Base-by-base conservation (phyloP, 2,329 filamentous ascomycete species). In the Coniochaeta pulveracea region DNA sequence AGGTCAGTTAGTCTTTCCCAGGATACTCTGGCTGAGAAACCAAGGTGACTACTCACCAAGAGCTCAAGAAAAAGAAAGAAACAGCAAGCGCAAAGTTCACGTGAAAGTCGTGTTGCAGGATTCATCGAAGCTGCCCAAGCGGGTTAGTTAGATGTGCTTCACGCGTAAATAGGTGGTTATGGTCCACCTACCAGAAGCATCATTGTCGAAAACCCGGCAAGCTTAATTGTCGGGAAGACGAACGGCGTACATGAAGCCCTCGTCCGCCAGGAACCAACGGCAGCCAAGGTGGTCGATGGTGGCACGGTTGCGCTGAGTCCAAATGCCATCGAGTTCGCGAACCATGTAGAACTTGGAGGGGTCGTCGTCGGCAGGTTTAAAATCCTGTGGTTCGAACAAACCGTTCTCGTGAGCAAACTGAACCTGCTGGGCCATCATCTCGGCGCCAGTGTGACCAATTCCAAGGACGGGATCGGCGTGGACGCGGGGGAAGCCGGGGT, bases 171-270 rank as follows among this genome's bases (percentile, higher is more conserved):
- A n/a, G n/a, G n/a, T n/a, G n/a, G n/a, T n/a, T n/a, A n/a, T n/a
- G n/a, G n/a, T n/a, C n/a, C n/a, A n/a, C n/a, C n/a, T n/a, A n/a
- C 19, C 18, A 34, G 16, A 23, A 14, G 17, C 5, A 31, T 12
- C 21, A 21, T 15, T n/a, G n/a, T n/a, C 19, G n/a, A n/a, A n/a
- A n/a, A n/a, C n/a, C n/a, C n/a, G n/a, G n/a, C n/a, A 31, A 14
- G n/a, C 28, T 22, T 22, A 31, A 31, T 46, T 60, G 41, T 58
- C 49, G 24, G 64, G 58, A 31, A 75, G 54, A 34, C 71, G 64
- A 32, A 73, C 63, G 38, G 73, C 73, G 44, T 79, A 79, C 49
- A 78, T 78, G 47, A 64, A 60, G 17, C 74, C 73, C 35, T 66
- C 61, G 32, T 65, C 58, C 38, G 63, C 64, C 35, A 72, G 58